These are phyloP conservation scores for Hibiscus tridactylites DNA, from an alignment of 345 rosid genomes.

Conservation along the genomic window DNA sequence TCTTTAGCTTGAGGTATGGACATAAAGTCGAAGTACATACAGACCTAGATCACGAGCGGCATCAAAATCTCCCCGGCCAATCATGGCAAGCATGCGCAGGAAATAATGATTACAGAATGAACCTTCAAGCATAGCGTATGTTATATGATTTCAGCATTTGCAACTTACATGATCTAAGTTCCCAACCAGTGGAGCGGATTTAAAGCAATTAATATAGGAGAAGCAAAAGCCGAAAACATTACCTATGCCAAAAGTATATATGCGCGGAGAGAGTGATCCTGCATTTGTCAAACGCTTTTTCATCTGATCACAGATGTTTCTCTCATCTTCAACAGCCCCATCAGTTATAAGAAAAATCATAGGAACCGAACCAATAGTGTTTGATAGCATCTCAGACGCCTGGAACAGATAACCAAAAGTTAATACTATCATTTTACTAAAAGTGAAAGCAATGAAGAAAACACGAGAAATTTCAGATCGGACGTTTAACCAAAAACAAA, in stretches of 20 bases:
- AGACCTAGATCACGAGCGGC: not conserved
- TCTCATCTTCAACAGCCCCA: not conserved
- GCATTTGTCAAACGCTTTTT: not conserved
- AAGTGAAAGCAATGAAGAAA: not conserved
- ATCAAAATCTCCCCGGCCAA: not conserved
- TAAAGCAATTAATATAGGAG: not conserved
- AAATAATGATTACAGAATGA: not conserved
- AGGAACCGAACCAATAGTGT: not conserved
- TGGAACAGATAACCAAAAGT: conserved; percentile 16
- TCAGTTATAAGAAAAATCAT: not conserved
- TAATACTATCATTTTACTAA: not conserved
- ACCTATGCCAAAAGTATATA: not conserved
- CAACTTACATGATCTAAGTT: no score
- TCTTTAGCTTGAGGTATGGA: not conserved
- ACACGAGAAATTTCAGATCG: not conserved
- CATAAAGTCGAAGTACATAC: not conserved
- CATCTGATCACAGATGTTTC: not conserved
- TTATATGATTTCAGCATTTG: no score
- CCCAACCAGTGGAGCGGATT: no score
- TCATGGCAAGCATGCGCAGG: not conserved
- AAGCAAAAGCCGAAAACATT: not conserved
- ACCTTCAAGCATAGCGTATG: not conserved
- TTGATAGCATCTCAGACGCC: not conserved
- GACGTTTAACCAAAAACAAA: not conserved
- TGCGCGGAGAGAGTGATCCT: not conserved